Evolutionary conservation across 225 moss, liverwort and hornwort genomes (phyloP).

Genomic region (Pseudisothecium myosuroides): DNA sequence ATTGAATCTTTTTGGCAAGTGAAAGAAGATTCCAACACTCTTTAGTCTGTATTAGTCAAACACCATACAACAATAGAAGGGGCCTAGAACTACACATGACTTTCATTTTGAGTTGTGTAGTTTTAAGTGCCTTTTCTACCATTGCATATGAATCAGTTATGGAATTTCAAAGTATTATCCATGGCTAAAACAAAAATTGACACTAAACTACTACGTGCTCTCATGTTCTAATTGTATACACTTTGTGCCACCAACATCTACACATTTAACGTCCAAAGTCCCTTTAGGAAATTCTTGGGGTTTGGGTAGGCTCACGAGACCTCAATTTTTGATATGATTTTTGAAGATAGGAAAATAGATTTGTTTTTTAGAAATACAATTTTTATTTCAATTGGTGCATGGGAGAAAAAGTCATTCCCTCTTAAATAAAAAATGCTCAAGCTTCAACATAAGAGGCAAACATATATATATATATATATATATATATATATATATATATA

Average conservation of each 20-base stretch:
- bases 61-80: too few species aligned
- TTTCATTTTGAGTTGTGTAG: rapidly evolving
- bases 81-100: rapidly evolving
- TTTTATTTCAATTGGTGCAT: not conserved
- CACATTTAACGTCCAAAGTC: not conserved
- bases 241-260: too few species aligned
- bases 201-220: not conserved
- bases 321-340: not conserved
- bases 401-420: not conserved
- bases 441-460: too few species aligned
- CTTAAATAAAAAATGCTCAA: not conserved
- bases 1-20: too few species aligned
- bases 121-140: not conserved
- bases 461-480: too few species aligned
- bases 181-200: not conserved
- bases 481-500: too few species aligned
- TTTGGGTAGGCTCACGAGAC: not conserved
- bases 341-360: not conserved
- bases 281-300: rapidly evolving
- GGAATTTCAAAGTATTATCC: not conserved
- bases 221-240: not conserved
- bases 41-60: not conserved
- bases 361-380: not conserved
- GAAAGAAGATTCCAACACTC: not conserved
- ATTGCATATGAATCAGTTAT: not conserved